Conservation (phyloP, 306 rosid species). For the Malus sieversii region DNA sequence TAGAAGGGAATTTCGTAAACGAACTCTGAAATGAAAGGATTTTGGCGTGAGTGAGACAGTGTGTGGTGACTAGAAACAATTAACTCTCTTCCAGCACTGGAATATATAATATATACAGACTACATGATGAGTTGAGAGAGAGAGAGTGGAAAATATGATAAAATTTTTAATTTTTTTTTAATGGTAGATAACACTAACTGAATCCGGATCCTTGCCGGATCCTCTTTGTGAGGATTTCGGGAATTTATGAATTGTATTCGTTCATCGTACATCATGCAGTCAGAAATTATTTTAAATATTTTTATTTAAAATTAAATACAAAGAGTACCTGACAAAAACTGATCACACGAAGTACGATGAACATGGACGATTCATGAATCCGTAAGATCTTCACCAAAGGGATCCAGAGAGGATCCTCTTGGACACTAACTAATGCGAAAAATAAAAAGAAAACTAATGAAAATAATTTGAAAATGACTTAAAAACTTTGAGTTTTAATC, state of each 20-base stretch:
- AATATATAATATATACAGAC: slow-evolving; percentile 2
- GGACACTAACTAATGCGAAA: too few relatives aligned
- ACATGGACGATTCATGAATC: too few relatives aligned
- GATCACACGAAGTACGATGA: rapidly evolving
- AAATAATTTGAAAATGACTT: too few relatives aligned
- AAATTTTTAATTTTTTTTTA: too few relatives aligned
- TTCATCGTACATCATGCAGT: rapidly evolving
- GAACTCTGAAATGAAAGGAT: slow-evolving; percentile 15
- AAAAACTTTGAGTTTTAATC: too few relatives aligned
- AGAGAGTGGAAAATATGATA: neutral
- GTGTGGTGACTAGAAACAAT: slow-evolving; percentile 35
- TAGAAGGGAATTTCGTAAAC: slow-evolving; percentile 12
- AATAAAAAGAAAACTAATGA: too few relatives aligned
- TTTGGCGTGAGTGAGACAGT: slow-evolving; percentile 34
- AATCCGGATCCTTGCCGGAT: rapidly evolving
- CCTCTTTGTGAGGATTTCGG: too few relatives aligned
- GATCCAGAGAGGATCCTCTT: rapidly evolving
- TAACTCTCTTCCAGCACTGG: neutral
- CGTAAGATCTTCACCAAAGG: rapidly evolving
- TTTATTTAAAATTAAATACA: too few relatives aligned
- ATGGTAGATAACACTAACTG: too few relatives aligned
- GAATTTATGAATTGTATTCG: rapidly evolving
- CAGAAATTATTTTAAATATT: too few relatives aligned
- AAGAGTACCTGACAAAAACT: too few relatives aligned
- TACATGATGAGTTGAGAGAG: slow-evolving; percentile 3